Evolutionary conservation across 306 rosid genomes (phyloP).

Genomic region (Ochetophila trinervis): DNA sequence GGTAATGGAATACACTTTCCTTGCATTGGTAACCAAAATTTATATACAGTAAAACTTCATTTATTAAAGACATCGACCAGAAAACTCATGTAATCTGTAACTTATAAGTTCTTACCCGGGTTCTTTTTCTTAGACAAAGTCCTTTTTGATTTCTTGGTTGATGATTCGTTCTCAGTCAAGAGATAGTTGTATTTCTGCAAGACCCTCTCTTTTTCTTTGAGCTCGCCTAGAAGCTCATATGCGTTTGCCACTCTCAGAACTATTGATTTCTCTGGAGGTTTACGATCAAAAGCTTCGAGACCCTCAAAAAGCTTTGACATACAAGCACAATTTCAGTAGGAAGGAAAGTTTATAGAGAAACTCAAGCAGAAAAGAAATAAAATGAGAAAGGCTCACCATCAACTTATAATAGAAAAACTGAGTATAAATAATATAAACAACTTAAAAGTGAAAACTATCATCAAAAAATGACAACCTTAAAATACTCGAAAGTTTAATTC

Average conservation of each 20-base stretch:
- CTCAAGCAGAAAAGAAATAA: neutral
- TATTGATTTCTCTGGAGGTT: constrained; percentile 72
- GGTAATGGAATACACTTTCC: no score
- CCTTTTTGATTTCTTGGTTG: constrained; percentile 34
- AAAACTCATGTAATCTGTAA: neutral
- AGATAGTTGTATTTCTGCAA: constrained; percentile 64
- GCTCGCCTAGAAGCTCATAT: constrained; percentile 65
- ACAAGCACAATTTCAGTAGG: constrained; percentile 28
- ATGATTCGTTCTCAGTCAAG: constrained; percentile 31
- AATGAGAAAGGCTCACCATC: neutral
- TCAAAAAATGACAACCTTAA: no score
- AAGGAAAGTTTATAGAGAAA: constrained; percentile 13
- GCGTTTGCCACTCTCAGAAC: constrained; percentile 77
- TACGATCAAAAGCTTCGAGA: constrained; percentile 83
- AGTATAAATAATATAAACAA: no score
- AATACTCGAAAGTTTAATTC: no score
- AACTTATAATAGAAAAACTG: neutral
- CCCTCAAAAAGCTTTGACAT: constrained; percentile 73
- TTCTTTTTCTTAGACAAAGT: constrained; percentile 26
- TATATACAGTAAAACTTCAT: neutral
- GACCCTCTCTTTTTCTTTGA: constrained; percentile 61
- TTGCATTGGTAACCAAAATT: neutral
- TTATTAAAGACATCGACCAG: neutral
- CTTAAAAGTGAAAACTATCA: no score
- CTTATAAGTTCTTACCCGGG: constrained; percentile 12